Conservation (phyloP, 331 rosid genomes). For the Telfairia occidentalis region DNA sequence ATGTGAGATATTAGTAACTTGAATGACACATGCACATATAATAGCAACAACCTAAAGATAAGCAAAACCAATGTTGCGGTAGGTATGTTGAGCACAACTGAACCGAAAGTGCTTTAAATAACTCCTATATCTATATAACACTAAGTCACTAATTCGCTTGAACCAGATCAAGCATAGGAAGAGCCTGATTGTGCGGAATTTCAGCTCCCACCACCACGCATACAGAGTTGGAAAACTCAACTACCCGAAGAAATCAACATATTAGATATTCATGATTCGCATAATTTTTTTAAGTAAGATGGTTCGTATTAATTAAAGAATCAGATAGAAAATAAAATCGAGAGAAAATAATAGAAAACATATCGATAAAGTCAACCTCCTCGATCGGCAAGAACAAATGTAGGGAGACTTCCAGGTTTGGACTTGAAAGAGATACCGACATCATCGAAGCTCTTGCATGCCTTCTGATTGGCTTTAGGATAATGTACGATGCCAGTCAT, state of each 20-base stretch:
- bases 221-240: background rate
- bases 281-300: background rate
- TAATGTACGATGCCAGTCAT: slow-evolving; percentile 62
- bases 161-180: background rate
- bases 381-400: slow-evolving; percentile 74
- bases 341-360: background rate
- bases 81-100: background rate
- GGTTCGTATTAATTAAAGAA: background rate
- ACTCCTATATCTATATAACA: background rate
- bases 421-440: slow-evolving; percentile 45
- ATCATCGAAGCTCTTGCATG: slow-evolving; percentile 52
- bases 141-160: background rate
- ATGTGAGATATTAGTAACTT: background rate
- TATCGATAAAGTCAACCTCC: slow-evolving; percentile 45
- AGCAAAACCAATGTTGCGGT: background rate
- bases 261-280: background rate
- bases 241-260: background rate
- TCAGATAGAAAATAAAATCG: background rate
- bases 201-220: background rate
- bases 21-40: background rate
- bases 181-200: background rate
- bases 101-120: background rate
- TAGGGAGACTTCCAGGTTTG: slow-evolving; percentile 59
- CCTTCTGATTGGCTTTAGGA: slow-evolving; percentile 73
- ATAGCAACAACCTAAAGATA: background rate